Percentiles rank a stretch among this genome's conserved stretches.
Evolutionary conservation across 148 eudicot species (phyloP).

Genomic region (Mesembryanthemum crystallinum): DNA sequence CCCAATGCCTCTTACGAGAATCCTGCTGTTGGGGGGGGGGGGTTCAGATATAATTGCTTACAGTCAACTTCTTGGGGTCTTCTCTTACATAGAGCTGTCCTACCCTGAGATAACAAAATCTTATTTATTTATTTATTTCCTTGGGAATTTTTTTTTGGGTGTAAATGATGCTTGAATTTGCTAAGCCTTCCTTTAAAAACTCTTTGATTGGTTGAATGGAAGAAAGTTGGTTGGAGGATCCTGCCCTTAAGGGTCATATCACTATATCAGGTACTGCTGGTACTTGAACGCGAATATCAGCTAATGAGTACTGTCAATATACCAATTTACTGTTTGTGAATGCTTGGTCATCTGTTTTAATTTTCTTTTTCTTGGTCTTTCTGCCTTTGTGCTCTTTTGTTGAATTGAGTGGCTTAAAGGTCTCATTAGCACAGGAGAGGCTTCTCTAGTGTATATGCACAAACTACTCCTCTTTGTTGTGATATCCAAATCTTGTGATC

Average conservation of each 20-base stretch:
- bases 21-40: too few relatives aligned
- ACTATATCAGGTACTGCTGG: background rate
- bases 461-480: too few relatives aligned
- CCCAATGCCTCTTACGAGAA: too few relatives aligned
- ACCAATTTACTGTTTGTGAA: background rate
- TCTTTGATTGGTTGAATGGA: too few relatives aligned
- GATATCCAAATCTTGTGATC: too few relatives aligned
- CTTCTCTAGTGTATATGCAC: too few relatives aligned
- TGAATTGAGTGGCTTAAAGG: too few relatives aligned
- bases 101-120: background rate
- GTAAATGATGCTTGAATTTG: background rate
- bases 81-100: background rate
- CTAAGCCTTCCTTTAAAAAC: background rate
- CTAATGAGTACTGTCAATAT: background rate
- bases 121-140: background rate
- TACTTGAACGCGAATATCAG: background rate
- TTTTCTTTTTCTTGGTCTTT: too few relatives aligned
- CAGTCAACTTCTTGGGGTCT: background rate
- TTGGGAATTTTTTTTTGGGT: background rate
- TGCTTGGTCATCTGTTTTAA: background rate
- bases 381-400: too few relatives aligned
- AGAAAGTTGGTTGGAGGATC: background rate
- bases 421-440: too few relatives aligned
- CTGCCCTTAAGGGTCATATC: background rate
- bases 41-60: background rate